These are phyloP conservation scores for Calendula officinalis DNA, from an alignment of 129 eudicot genomes.

Conservation along the genomic window DNA sequence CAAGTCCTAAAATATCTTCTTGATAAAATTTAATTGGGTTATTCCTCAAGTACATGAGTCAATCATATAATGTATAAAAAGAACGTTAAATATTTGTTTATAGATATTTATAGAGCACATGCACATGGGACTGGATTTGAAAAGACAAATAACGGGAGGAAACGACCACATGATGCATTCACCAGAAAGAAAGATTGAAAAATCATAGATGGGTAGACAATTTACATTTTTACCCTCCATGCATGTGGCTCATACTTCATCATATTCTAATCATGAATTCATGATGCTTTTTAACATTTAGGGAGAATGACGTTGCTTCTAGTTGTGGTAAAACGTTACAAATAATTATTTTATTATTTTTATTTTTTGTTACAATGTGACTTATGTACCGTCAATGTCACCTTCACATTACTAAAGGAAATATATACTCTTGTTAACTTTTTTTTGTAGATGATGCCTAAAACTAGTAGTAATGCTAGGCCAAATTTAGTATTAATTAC, in stretches of 20 bases:
- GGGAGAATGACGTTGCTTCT: conserved; percentile 1
- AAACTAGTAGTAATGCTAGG: too few relatives aligned
- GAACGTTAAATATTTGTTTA: not conserved
- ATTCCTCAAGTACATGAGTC: too few relatives aligned
- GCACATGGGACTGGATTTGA: conserved; percentile 25
- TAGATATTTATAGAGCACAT: not conserved
- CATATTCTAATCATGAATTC: conserved; percentile 24
- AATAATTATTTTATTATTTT: not conserved
- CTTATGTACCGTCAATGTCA: too few relatives aligned
- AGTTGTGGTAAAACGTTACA: too few relatives aligned
- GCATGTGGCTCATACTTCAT: conserved; percentile 34
- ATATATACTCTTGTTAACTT: too few relatives aligned
- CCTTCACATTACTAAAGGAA: too few relatives aligned
- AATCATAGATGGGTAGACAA: conserved; percentile 21
- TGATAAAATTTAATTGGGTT: too few relatives aligned
- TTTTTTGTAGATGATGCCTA: too few relatives aligned
- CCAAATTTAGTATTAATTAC: too few relatives aligned
- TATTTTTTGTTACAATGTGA: too few relatives aligned
- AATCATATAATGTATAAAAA: not conserved
- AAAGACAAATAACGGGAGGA: not conserved
- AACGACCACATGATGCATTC: conserved; percentile 26
- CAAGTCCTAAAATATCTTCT: too few relatives aligned
- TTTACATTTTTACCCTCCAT: conserved; percentile 24
- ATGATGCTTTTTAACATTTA: too few relatives aligned
- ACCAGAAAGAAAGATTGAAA: conserved; percentile 20